These are phyloP conservation scores for Sedum album DNA, from an alignment of 164 flowering plant genomes.

Conservation along the genomic window DNA sequence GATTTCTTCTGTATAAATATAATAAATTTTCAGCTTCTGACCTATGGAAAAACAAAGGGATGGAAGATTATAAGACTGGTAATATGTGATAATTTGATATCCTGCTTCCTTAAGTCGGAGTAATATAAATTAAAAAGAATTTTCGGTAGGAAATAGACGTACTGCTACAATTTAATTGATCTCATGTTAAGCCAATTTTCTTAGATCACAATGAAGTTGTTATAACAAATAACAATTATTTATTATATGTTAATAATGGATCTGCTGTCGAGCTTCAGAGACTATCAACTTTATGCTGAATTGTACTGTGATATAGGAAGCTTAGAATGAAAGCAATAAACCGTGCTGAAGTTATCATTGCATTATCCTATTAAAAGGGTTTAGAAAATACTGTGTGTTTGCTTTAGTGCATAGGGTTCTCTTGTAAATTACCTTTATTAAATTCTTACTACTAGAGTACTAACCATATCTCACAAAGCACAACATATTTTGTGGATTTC, in stretches of 20 bases:
- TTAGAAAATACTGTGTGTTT: background rate
- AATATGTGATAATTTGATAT: background rate
- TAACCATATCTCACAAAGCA: conserved; percentile 1
- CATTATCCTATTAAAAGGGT: background rate
- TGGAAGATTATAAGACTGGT: background rate
- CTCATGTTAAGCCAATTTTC: too few relatives aligned
- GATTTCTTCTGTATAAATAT: background rate
- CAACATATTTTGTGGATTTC: background rate
- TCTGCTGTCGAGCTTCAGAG: background rate
- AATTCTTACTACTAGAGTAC: background rate
- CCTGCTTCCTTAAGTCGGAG: background rate
- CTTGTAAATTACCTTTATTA: background rate
- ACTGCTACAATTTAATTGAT: background rate
- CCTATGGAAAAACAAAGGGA: background rate
- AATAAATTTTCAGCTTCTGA: background rate
- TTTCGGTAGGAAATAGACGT: background rate
- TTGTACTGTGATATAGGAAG: background rate
- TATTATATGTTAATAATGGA: background rate
- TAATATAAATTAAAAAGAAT: background rate
- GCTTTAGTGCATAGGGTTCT: conserved; percentile 4
- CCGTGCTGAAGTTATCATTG: background rate
- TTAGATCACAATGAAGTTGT: too few relatives aligned
- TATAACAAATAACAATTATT: too few relatives aligned
- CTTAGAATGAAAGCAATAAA: background rate
- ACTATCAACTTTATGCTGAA: background rate